Evolutionary conservation across 2,329 filamentous ascomycete genomes (phyloP), one percentile per base, ranked within the genome.

Genomic region (Monosporascus cannonballus): DNA sequence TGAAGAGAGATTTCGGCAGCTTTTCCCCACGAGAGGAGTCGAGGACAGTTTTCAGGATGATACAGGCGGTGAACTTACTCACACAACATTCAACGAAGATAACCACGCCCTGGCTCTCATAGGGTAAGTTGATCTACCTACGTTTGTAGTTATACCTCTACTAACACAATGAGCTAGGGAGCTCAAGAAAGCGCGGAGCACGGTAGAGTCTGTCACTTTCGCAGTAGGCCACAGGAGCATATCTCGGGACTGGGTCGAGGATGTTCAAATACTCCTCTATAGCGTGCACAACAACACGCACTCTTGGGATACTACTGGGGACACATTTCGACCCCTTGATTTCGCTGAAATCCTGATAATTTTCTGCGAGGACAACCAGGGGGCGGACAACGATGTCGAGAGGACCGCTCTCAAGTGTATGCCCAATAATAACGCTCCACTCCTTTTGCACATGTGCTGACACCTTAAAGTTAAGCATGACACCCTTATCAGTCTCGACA

Each of bases 261-360:
- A 50, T 50, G 30, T 20, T 24, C 47, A 56, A 14, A 34, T 14
- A 9, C 30, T 34, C 30, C 30, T 34, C 9, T 34, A 34, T 34
- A 34, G 11, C 11, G 14, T 60, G 39, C 53, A 55, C 18, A 53
- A 59, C 11, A 34, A 34, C 30, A 34, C 11, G 30, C 9, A 34
- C 1, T 34, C 30, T 34, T 14, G 30, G 11, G 30, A 5, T 9
- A 34, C 30, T 34, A 3, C 30, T 14, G 30, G 30, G 30, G 30
- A 34, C 30, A 14, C 36, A n/a, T 27, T 49, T 20, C 37, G 44
- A 14, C 54, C 50, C 6, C 39, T 59, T 22, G 53, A 60, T 17
- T 56, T 57, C 37, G 54, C 58, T n/a, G 51, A 59, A 22, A 42
- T 58, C 14, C n/a, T 58, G 25, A 48, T 59, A 36, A 51, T 53